Evolutionary conservation across 345 rosid genomes (phyloP), one percentile per base, ranked within the genome.

Genomic region (Gossypium longicalyx): DNA sequence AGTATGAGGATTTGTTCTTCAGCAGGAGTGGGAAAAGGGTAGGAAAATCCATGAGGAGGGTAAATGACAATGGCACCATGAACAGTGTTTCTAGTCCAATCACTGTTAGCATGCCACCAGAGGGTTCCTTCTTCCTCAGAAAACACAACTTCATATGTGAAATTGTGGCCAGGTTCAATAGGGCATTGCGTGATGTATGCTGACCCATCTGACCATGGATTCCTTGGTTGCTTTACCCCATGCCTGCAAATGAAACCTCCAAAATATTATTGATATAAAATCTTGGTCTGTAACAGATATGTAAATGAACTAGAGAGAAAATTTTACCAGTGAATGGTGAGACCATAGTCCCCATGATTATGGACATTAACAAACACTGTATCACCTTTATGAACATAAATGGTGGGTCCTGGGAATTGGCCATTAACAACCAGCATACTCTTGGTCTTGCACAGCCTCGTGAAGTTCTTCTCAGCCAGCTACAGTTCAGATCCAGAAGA

Each of bases 201-300:
- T 0, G 88, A 84, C 12, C 90, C 88, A 62, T 87, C 90, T 2
- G 82, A 85, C 90, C 90, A 87, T 53, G 90, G 88, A 57, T 85
- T 83, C 38, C 90, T 80, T 0, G 87, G 88, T 12, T 81, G 83
- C 69, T 80, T 87, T 72, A 86, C 87, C 16, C 89, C 89, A 70
- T 86, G 89, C 87, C 89, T 86, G 63, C 12, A 52, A 16, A 22
- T 11, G 15, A 22, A 17, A 16, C 38, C 20, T 2, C 51, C 15
- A 23, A 58, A n/a, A 5, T 34, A 34, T 34, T 9, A 38, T 29
- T 17, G 12, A 34, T 69, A 16, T 3, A 43, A 41, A n/a, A 16
- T 3, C 19, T n/a, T 27, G 62, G 3, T 54, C 7, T 27, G 9
- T 9, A 45, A 67, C 17, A 67, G 10, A 22, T 45, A 22, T 22